Conservation (phyloP, 169 alveolate genomes). For the Babesia ovis region DNA sequence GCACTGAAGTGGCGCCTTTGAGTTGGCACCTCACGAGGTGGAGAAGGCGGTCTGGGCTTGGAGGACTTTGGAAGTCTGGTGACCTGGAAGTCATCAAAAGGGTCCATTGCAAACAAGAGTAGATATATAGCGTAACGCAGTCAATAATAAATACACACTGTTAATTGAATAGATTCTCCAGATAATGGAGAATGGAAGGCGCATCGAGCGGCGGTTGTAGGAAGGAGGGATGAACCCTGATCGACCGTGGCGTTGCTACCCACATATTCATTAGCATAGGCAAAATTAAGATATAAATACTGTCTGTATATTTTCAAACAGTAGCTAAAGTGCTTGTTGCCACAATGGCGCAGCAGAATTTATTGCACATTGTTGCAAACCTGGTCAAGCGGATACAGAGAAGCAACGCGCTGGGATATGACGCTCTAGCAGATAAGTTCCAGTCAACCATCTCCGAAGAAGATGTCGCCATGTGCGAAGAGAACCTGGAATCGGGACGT, state of each 20-base stretch:
- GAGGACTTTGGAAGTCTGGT: slow-evolving; percentile 61
- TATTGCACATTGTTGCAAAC: slow-evolving; percentile 44
- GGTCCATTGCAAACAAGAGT: slow-evolving; percentile 28
- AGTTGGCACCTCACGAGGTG: neutral
- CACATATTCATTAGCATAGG: too few species aligned
- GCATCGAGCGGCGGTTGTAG: too few species aligned
- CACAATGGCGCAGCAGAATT: neutral
- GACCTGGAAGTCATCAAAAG: slow-evolving; percentile 67
- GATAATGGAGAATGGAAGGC: neutral
- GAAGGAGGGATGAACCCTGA: too few species aligned
- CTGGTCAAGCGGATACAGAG: slow-evolving; percentile 32
- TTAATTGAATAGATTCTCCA: neutral
- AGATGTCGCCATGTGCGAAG: slow-evolving; percentile 58
- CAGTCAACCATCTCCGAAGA: slow-evolving; percentile 35
- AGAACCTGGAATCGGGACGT: slow-evolving; percentile 41
- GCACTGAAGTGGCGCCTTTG: neutral
- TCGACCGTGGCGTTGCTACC: too few species aligned
- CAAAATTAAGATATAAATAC: too few species aligned
- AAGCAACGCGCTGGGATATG: slow-evolving; percentile 52
- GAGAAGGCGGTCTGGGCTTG: slow-evolving; percentile 28
- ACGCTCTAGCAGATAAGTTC: slow-evolving; percentile 21
- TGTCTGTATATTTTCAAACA: neutral
- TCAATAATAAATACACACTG: neutral
- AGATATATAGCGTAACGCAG: neutral
- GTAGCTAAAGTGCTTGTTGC: neutral